Conservation (phyloP, 2,329 filamentous ascomycete genomes). For the Lachnellula arida region DNA sequence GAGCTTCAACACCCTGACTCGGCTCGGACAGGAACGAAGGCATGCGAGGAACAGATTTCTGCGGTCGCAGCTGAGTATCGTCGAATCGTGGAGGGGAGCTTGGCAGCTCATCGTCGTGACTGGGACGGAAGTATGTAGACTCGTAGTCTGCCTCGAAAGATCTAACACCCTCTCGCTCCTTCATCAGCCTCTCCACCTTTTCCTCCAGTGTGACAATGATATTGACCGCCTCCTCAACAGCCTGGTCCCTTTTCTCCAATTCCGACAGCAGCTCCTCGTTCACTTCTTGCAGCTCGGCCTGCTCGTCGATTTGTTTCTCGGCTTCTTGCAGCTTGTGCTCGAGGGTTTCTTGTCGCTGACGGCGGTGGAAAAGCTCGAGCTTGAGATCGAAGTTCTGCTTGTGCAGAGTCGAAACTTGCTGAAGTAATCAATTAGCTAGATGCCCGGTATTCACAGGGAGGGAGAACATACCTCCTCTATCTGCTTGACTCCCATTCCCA, state of each 20-base stretch:
- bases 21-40: constrained; percentile 60
- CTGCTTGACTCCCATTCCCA: constrained; percentile 56
- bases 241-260: constrained; percentile 64
- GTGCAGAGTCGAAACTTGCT: constrained; percentile 63
- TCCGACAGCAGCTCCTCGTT: constrained; percentile 56
- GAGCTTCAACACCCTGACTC: constrained; percentile 54
- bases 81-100: constrained; percentile 26
- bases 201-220: constrained; percentile 65
- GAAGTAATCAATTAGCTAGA: constrained; percentile 8
- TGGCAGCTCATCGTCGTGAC: constrained; percentile 14
- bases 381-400: constrained; percentile 78
- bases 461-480: constrained; percentile 55
- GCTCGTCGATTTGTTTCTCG: constrained; percentile 38
- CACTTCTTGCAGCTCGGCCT: constrained; percentile 49
- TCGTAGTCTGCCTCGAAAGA: constrained; percentile 40
- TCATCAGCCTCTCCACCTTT: constrained; percentile 48
- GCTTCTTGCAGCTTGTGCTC: constrained; percentile 54
- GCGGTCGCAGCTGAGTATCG: not conserved
- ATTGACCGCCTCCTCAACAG: constrained; percentile 64
- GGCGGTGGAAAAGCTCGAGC: constrained; percentile 64
- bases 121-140: constrained; percentile 18
- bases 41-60: constrained; percentile 46
- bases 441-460: not conserved
- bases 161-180: constrained; percentile 50
- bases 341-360: constrained; percentile 57